Evolutionary conservation across 169 alveolate species (phyloP).

Genomic region (Cryptosporidium ryanae): DNA sequence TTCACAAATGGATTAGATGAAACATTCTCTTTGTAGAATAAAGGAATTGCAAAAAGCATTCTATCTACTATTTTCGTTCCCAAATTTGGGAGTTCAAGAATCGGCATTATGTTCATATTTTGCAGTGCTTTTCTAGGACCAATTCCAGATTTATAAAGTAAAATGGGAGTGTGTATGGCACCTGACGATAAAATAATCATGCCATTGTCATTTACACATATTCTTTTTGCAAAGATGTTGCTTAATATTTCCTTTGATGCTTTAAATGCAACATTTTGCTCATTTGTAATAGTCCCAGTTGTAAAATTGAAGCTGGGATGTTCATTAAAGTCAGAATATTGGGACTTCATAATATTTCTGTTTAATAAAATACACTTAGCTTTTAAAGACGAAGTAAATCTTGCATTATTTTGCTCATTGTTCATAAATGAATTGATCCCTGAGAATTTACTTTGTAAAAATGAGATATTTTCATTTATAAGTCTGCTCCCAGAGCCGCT

Average conservation of each 20-base stretch:
- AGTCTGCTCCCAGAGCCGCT: neutral
- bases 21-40: conserved; percentile 72
- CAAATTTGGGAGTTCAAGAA: conserved; percentile 61
- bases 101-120: conserved; percentile 69
- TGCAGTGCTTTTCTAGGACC: conserved; percentile 76
- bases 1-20: conserved; percentile 29
- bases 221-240: conserved; percentile 63
- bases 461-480: neutral
- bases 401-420: neutral
- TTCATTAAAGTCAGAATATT: conserved; percentile 26
- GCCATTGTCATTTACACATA: conserved; percentile 74
- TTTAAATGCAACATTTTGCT: neutral
- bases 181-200: conserved; percentile 79
- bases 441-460: conserved; percentile 4
- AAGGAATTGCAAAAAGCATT: conserved; percentile 74
- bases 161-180: conserved; percentile 77
- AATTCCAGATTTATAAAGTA: conserved; percentile 76
- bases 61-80: conserved; percentile 79
- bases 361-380: conserved; percentile 63
- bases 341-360: neutral
- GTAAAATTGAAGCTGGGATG: conserved; percentile 31
- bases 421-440: neutral
- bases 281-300: neutral
- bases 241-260: conserved; percentile 28
- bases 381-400: neutral